phyloP scores from a whole-genome alignment of 139 green algal genomes.

The Coelastrella sp. region DNA sequence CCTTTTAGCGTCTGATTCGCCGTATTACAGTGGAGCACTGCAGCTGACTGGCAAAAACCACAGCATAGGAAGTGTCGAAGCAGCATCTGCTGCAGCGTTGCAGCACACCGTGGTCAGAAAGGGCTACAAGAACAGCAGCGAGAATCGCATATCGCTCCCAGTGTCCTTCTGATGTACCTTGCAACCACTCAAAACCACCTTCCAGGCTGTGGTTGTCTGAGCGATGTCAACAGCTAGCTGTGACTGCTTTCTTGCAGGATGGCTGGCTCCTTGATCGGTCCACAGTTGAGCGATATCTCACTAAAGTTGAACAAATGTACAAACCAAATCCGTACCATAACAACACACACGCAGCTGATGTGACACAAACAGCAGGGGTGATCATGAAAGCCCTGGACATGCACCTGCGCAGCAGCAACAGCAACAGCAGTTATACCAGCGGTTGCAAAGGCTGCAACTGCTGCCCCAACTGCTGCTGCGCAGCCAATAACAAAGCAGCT shows the following conservation, averaged over 20 bases:
- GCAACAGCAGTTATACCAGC: slow-evolving; percentile 60
- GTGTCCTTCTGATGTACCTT: background rate
- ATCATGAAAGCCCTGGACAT: slow-evolving; percentile 51
- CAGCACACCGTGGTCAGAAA: background rate
- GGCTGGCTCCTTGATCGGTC: slow-evolving; percentile 65
- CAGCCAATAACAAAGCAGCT: slow-evolving; percentile 6
- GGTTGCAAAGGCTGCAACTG: slow-evolving; percentile 55
- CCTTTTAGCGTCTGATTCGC: background rate
- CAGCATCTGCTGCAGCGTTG: background rate
- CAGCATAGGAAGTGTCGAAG: no score
- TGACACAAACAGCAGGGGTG: slow-evolving; percentile 71
- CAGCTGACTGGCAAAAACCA: no score
- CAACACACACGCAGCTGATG: slow-evolving; percentile 75
- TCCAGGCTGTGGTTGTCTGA: no score
- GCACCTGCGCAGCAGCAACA: slow-evolving; percentile 20
- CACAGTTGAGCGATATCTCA: slow-evolving; percentile 62
- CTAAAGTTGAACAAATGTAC: slow-evolving; percentile 61
- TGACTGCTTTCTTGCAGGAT: slow-evolving; percentile 52
- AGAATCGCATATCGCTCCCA: no score
- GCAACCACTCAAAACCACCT: background rate
- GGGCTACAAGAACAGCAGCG: no score
- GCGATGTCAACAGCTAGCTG: no score
- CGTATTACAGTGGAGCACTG: no score
- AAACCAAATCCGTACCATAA: slow-evolving; percentile 76
- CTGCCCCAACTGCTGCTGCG: slow-evolving; percentile 16